Evolutionary conservation across 2,329 filamentous ascomycete species (phyloP).

Genomic region (Phialocephala sp.): DNA sequence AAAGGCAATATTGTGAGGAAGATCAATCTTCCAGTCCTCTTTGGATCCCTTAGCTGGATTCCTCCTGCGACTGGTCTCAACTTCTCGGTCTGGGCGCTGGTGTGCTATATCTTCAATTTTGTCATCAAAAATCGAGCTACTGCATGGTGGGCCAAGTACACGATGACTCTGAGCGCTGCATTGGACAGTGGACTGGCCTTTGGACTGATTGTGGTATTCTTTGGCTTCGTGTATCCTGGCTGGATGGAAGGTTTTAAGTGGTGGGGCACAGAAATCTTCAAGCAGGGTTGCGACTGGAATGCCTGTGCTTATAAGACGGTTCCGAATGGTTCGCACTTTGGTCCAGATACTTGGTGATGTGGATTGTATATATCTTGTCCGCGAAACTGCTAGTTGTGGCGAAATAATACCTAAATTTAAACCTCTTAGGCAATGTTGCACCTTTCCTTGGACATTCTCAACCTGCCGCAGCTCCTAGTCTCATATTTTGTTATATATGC

Average conservation of each 20-base stretch:
- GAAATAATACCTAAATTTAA: too few relatives aligned
- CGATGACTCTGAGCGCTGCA: conserved; percentile 84
- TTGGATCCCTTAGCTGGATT: conserved; percentile 85
- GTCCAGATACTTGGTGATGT: conserved; percentile 60
- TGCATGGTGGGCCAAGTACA: conserved; percentile 90
- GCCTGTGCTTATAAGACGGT: conserved; percentile 75
- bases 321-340: conserved; percentile 68
- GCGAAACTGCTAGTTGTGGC: too few relatives aligned
- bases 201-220: conserved; percentile 83
- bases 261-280: conserved; percentile 91
- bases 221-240: conserved; percentile 83
- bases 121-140: conserved; percentile 70
- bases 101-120: conserved; percentile 86
- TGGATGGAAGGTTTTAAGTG: conserved; percentile 75
- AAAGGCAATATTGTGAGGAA: conserved; percentile 71
- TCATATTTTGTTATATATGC: too few relatives aligned
- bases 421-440: too few relatives aligned
- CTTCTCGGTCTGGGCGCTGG: conserved; percentile 84
- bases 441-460: too few relatives aligned
- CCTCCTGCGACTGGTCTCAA: conserved; percentile 86
- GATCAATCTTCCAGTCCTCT: conserved; percentile 82
- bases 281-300: conserved; percentile 83
- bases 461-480: too few relatives aligned
- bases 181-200: conserved; percentile 84
- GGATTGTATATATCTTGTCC: neutral